Evolutionary conservation across 768 basidiomycete species (phyloP).

Genomic region (Rhizopogon vinicolor): DNA sequence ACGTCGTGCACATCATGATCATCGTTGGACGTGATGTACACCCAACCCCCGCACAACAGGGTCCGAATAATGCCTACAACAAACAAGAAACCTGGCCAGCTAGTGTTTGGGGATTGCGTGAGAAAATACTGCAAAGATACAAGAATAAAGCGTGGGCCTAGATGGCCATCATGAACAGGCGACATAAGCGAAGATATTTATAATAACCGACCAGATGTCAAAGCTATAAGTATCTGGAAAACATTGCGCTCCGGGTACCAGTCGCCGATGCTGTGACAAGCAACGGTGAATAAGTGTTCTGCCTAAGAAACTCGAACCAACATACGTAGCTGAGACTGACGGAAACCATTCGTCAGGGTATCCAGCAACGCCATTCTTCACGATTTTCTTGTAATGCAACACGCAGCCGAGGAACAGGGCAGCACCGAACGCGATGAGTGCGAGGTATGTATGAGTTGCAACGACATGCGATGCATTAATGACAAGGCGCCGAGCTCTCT

Average conservation of each 20-base stretch:
- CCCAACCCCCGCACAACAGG: conserved; percentile 86
- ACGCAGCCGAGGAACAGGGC: conserved; percentile 62
- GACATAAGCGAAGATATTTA: neutral
- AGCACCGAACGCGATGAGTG: conserved; percentile 55
- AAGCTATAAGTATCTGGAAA: conserved; percentile 84
- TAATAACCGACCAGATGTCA: conserved; percentile 57
- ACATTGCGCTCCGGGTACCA: conserved; percentile 84
- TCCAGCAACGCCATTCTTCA: conserved; percentile 77
- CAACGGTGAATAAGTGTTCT: neutral
- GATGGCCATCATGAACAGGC: neutral
- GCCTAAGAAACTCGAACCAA: conserved; percentile 4
- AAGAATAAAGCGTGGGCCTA: conserved; percentile 73
- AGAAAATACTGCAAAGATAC: conserved; percentile 61
- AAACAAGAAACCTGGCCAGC: conserved; percentile 49
- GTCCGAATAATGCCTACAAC: conserved; percentile 67
- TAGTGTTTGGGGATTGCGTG: conserved; percentile 37
- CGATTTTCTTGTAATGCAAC: conserved; percentile 80
- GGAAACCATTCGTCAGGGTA: conserved; percentile 92
- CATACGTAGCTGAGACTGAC: conserved; percentile 81
- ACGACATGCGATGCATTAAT: conserved; percentile 53
- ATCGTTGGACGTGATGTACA: conserved; percentile 83
- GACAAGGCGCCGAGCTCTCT: conserved; percentile 13
- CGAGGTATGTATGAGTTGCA: conserved; percentile 60
- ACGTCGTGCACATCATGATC: conserved; percentile 83
- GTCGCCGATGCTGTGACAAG: conserved; percentile 70